Evolutionary conservation across 2,329 filamentous ascomycete genomes (phyloP).

Genomic region (Paecilomyces sp.): DNA sequence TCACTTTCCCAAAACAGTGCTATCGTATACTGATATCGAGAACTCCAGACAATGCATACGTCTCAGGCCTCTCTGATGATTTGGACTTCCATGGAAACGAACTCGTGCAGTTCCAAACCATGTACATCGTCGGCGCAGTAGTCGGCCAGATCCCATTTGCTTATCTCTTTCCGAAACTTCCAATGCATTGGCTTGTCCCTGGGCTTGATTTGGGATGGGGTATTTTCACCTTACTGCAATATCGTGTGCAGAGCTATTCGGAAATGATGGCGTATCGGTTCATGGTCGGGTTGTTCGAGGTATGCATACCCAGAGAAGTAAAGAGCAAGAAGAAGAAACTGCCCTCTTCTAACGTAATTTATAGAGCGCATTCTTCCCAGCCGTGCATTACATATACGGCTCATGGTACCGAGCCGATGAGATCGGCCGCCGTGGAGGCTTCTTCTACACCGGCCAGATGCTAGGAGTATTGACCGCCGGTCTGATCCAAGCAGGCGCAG

Average conservation of each 20-base stretch:
- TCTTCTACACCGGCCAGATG: constrained; percentile 47
- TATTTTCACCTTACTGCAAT: constrained; percentile 51
- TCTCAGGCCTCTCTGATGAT: constrained; percentile 19
- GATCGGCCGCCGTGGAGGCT: constrained; percentile 42
- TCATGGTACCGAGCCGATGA: constrained; percentile 46
- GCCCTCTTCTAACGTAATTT: background rate
- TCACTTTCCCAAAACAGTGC: background rate
- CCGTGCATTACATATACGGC: constrained; percentile 30
- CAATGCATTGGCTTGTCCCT: constrained; percentile 47
- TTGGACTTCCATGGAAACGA: constrained; percentile 43
- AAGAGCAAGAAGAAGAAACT: no score
- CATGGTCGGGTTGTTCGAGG: constrained; percentile 49
- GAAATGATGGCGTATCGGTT: constrained; percentile 50
- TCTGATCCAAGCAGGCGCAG: constrained; percentile 41
- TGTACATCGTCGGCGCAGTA: constrained; percentile 47
- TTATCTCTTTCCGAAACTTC: constrained; percentile 40
- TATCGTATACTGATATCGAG: background rate
- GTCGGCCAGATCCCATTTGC: constrained; percentile 47
- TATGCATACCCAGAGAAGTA: constrained; percentile 2
- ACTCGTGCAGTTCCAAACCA: constrained; percentile 49
- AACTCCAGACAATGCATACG: constrained; percentile 17
- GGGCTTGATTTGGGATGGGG: constrained; percentile 49
- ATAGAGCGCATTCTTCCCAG: constrained; percentile 31
- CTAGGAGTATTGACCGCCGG: constrained; percentile 48
- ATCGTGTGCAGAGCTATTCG: constrained; percentile 41